phyloP scores from a whole-genome alignment of 2,329 filamentous ascomycete species.

The Ophiostoma quercus region DNA sequence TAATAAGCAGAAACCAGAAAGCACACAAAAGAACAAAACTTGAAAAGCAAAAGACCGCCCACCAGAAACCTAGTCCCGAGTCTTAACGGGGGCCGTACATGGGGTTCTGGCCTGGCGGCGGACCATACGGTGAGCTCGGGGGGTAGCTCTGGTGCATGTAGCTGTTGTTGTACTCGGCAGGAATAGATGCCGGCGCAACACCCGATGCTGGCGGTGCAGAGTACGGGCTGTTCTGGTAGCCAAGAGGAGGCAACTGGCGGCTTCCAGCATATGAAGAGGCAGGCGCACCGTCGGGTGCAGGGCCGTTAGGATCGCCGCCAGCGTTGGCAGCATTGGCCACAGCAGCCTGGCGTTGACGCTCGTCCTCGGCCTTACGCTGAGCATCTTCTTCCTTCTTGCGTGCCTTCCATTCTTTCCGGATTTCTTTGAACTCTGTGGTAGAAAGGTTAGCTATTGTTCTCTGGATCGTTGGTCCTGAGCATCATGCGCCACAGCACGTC shows the following conservation, averaged over 20 bases:
- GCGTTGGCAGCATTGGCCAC: conserved; percentile 51
- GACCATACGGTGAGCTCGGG: conserved; percentile 54
- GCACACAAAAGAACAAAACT: neutral
- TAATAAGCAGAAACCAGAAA: neutral
- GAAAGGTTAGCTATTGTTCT: conserved; percentile 1
- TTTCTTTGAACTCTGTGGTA: conserved; percentile 85
- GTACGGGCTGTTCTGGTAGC: conserved; percentile 64
- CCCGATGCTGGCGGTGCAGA: conserved; percentile 54
- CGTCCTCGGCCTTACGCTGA: conserved; percentile 82
- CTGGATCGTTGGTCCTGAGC: neutral
- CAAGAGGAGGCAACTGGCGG: conserved; percentile 69
- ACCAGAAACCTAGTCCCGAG: neutral
- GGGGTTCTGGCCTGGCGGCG: conserved; percentile 48
- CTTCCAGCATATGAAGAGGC: conserved; percentile 54
- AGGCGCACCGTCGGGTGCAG: conserved; percentile 48
- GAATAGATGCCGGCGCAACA: conserved; percentile 49
- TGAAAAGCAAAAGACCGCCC: neutral
- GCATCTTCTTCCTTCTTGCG: conserved; percentile 98
- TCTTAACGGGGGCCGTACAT: conserved; percentile 48
- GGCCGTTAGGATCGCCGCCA: conserved; percentile 49
- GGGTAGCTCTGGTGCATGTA: conserved; percentile 56
- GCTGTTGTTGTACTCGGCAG: conserved; percentile 51
- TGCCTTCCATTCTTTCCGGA: conserved; percentile 91
- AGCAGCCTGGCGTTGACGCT: conserved; percentile 58
- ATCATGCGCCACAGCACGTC: neutral